phyloP scores from a whole-genome alignment of 257 asterid genomes.

The Craterostigma plantagineum region DNA sequence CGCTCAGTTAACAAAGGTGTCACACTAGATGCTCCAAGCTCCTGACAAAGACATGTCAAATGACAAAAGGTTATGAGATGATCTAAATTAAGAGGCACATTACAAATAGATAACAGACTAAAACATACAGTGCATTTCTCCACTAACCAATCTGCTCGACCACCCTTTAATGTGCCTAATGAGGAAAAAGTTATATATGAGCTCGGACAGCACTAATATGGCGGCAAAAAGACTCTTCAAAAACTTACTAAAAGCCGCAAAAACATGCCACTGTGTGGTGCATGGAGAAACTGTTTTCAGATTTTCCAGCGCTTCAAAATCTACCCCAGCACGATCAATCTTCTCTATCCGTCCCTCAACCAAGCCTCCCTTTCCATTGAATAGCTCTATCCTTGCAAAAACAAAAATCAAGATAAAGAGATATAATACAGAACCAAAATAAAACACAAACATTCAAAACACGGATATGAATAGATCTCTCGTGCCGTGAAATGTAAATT shows the following conservation, averaged over 20 bases:
- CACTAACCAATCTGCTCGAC: constrained; percentile 97
- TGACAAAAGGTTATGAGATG: constrained; percentile 1
- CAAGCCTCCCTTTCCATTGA: constrained; percentile 81
- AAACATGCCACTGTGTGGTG: constrained; percentile 66
- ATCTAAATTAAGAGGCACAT: not conserved
- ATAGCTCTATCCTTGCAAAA: constrained; percentile 80
- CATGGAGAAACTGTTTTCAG: constrained; percentile 33
- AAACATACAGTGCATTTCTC: constrained; percentile 94
- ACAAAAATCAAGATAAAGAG: constrained; percentile 8
- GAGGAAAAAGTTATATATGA: constrained; percentile 6
- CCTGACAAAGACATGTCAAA: constrained; percentile 24
- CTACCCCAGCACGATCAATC: constrained; percentile 51
- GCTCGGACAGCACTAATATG: constrained; percentile 1
- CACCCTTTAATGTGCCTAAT: constrained; percentile 85
- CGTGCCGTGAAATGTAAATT: no score
- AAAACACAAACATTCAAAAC: not conserved
- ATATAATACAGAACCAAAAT: not conserved
- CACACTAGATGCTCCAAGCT: constrained; percentile 80
- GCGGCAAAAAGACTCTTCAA: not conserved
- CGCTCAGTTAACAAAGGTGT: constrained; percentile 77
- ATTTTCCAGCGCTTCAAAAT: constrained; percentile 48
- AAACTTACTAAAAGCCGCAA: constrained; percentile 82
- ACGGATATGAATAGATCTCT: no score
- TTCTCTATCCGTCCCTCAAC: constrained; percentile 69
- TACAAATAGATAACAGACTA: not conserved